phyloP scores from a whole-genome alignment of 108 stramenopile species.

The Aurantiochytrium sp. region DNA sequence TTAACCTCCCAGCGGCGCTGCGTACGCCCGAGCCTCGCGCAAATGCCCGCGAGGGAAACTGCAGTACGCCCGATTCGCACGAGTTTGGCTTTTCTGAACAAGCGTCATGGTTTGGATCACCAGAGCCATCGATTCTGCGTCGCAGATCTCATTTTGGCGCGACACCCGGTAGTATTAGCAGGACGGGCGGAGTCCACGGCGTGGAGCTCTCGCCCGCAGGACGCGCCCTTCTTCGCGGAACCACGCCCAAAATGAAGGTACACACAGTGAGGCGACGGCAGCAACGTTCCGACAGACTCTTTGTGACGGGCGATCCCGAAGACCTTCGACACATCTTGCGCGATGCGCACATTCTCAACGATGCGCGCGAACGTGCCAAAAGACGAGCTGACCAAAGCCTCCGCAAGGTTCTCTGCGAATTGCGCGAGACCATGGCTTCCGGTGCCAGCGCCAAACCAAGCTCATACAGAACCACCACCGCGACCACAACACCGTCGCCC shows the following conservation, averaged over 20 bases:
- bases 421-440: too few relatives aligned
- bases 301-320: conserved; percentile 1
- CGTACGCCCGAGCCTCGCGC: too few relatives aligned
- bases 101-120: neutral
- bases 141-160: neutral
- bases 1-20: too few relatives aligned
- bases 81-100: neutral
- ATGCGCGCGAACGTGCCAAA: neutral
- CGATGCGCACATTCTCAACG: neutral
- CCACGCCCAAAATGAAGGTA: neutral
- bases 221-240: neutral
- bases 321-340: neutral
- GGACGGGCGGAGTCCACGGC: too few relatives aligned
- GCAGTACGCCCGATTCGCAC: neutral
- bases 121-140: neutral
- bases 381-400: neutral
- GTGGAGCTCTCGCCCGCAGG: neutral
- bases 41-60: too few relatives aligned
- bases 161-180: neutral
- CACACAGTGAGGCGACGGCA: neutral
- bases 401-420: neutral
- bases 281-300: neutral
- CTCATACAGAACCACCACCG: neutral
- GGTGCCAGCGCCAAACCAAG: too few relatives aligned
- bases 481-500: neutral